phyloP scores from a whole-genome alignment of 2,329 filamentous ascomycete species.

The Teratosphaeria epicoccoides region DNA sequence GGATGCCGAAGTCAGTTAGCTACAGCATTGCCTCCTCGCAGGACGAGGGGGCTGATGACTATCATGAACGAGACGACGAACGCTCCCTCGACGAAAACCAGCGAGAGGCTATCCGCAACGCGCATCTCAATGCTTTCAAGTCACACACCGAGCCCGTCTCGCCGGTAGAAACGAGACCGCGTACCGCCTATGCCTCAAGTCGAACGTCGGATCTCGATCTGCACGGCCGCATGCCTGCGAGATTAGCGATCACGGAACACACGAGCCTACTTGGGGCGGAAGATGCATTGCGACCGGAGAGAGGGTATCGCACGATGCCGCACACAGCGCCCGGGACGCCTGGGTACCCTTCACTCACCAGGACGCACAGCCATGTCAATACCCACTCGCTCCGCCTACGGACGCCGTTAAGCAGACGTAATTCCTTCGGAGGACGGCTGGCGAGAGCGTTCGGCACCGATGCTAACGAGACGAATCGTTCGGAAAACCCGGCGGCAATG shows the following conservation, averaged over 20 bases:
- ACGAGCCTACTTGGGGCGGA: constrained; percentile 36
- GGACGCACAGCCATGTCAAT: constrained; percentile 26
- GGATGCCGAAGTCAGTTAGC: constrained; percentile 26
- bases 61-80: constrained; percentile 22
- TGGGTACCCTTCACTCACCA: constrained; percentile 15
- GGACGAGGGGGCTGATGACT: constrained; percentile 24
- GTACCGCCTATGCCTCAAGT: constrained; percentile 9
- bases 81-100: constrained; percentile 17
- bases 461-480: constrained; percentile 7
- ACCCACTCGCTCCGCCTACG: constrained; percentile 6
- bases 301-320: constrained; percentile 15
- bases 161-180: constrained; percentile 14
- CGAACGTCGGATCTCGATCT: constrained; percentile 27
- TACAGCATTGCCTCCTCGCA: constrained; percentile 21
- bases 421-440: constrained; percentile 32
- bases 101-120: constrained; percentile 23
- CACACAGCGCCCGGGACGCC: constrained; percentile 18
- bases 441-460: constrained; percentile 17
- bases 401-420: constrained; percentile 37
- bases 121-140: constrained; percentile 24
- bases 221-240: constrained; percentile 19
- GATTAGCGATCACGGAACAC: constrained; percentile 32
- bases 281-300: constrained; percentile 16
- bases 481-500: constrained; percentile 48
- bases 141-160: constrained; percentile 25